Evolutionary conservation across 257 asterid genomes (phyloP), one percentile per base, ranked within the genome.

Genomic region (Gentiana macrophylla): DNA sequence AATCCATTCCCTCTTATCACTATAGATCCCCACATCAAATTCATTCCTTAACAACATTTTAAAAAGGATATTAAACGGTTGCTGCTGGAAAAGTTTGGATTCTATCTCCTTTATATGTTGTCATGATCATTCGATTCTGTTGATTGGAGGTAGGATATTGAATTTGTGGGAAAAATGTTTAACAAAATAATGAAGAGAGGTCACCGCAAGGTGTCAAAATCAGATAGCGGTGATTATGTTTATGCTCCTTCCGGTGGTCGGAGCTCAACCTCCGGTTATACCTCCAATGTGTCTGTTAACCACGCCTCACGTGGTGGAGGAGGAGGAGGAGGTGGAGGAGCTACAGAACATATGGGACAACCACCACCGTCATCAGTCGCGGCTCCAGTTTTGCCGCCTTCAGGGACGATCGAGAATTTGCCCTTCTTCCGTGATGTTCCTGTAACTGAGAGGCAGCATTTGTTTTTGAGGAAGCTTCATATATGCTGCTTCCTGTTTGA

Each of bases 371-470:
- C 69, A 4, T 32, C 55, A 3, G 37, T 24, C 12, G 55, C 65
- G 45, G 68, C 54, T n/a, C 38, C 71, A 12, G 55, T 72, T 59
- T 56, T 43, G 35, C 62, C 73, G 13, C 71, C 77, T 2, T 70
- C 69, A 32, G 81, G 80, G 37, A 36, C 75, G 35, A 53, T 86
- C 35, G 95, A 81, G 49, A 67, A 56, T 32, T 85, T 81, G 3
- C 97, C 97, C 4, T 52, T 69, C 74, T 74, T 89, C 51, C 67
- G 82, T 34, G 94, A 89, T 12, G 89, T 77, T 32, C 69, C 71
- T 10, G 72, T 65, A 35, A 43, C 68, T 32, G 97, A 89, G 68
- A 78, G 95, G 38, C 94, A 79, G 70, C 64, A 55, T 59, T 66
- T 89, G 53, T 79, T 89, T 59, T 61, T 51, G 7, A 65, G 81